phyloP scores from a whole-genome alignment of 257 asterid species.

The Ehretia macrophylla region DNA sequence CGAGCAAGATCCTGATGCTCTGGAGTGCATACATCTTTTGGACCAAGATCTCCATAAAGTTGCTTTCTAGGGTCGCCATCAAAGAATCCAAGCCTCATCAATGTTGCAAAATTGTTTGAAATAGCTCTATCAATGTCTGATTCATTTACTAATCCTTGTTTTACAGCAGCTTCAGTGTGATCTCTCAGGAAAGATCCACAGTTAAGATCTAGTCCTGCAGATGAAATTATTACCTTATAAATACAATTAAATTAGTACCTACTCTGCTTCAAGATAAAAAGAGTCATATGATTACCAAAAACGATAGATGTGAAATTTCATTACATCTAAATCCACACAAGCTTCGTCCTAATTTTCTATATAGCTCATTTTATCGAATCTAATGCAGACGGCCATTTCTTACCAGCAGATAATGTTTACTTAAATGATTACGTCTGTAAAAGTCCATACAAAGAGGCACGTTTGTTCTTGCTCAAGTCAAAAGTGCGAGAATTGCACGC shows the following conservation, averaged over 20 bases:
- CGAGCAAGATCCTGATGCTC: slow-evolving; percentile 65
- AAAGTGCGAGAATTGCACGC: neutral
- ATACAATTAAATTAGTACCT: neutral
- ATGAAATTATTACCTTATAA: neutral
- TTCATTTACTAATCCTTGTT: slow-evolving; percentile 44
- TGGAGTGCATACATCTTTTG: slow-evolving; percentile 53
- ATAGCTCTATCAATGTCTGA: slow-evolving; percentile 65
- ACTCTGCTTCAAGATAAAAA: neutral
- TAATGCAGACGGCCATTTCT: no score
- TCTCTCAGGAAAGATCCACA: slow-evolving; percentile 60
- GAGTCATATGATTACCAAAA: no score
- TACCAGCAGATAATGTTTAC: no score
- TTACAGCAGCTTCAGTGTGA: slow-evolving; percentile 70
- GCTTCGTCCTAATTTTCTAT: no score
- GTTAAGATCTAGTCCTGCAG: slow-evolving; percentile 79
- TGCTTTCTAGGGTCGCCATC: slow-evolving; percentile 54
- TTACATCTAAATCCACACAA: no score
- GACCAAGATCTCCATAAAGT: slow-evolving; percentile 46
- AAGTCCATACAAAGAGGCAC: neutral
- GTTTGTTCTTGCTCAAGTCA: neutral
- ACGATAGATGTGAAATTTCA: no score
- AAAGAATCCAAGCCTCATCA: slow-evolving; percentile 85
- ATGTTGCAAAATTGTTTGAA: slow-evolving; percentile 59
- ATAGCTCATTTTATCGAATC: no score
- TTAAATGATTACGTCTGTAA: no score